Evolutionary conservation across 2,329 filamentous ascomycete species (phyloP).

Genomic region (Dactylonectria estremocensis): DNA sequence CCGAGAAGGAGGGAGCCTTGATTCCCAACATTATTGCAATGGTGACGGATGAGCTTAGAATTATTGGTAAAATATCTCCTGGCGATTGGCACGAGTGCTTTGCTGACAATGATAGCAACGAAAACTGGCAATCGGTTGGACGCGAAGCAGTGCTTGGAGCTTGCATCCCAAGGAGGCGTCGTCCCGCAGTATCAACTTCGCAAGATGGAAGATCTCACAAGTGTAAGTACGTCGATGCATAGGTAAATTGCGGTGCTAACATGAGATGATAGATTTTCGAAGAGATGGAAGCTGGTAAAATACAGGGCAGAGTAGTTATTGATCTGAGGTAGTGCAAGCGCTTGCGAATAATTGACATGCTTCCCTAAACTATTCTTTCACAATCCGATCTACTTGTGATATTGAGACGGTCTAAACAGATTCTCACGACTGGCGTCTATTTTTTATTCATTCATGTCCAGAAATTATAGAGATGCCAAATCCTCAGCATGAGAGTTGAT

Average conservation of each 20-base stretch:
- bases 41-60: conserved; percentile 16
- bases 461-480: too few species aligned
- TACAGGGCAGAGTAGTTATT: conserved; percentile 22
- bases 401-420: too few species aligned
- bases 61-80: conserved; percentile 12
- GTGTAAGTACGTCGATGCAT: background rate
- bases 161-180: conserved; percentile 15
- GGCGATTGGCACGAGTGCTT: too few species aligned
- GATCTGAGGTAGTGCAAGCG: conserved; percentile 11
- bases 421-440: too few species aligned
- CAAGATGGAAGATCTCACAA: conserved; percentile 18
- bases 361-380: background rate
- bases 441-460: too few species aligned
- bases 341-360: background rate
- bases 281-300: conserved; percentile 22
- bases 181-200: conserved; percentile 20
- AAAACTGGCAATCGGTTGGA: conserved; percentile 27
- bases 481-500: too few species aligned
- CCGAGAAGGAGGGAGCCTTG: conserved; percentile 13
- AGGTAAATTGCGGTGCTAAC: background rate
- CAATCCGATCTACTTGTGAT: background rate
- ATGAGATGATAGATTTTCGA: conserved; percentile 10
- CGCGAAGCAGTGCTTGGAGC: conserved; percentile 22
- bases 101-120: conserved; percentile 7
- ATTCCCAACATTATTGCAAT: conserved; percentile 16